Base-by-base conservation (phyloP, 148 eudicot species). In the Amaranthus hypochondriacus region DNA sequence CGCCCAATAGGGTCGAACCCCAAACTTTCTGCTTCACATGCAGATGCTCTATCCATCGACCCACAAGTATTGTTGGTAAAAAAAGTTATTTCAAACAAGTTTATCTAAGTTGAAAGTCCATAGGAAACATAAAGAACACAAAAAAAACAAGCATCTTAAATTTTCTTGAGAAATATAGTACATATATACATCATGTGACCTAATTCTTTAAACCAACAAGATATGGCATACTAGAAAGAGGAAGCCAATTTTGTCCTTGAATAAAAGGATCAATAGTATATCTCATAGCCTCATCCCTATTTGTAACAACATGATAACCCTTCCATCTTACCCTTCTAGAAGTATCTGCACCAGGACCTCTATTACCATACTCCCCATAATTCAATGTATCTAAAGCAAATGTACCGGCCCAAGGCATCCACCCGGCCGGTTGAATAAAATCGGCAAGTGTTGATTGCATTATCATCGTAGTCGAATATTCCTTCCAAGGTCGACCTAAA, bases 401-500 rank as follows among this genome's bases (percentile, higher is more conserved):
- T 15, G 52, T 64, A 0, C 87, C 90, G 0, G 39, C 59, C 96
- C 92, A 85, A 0, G 88, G 81, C 84, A 85, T 10, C 96, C 96
- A 92, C 0, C 97, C 97, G 0, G 60, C 83, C 0, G 97, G 96
- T 0, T 82, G 80, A 4, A 92, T 76, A 6, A 83, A 84, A 59
- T 88, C 95, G 0, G 83, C 89, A 1, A 90, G 49, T 11, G 68
- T 75, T 0, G 89, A 77, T 21, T 88, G 86, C 96, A 92, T 89
- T 0, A 92, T 79, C 1, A 92, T 62, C 0, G 97, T 80, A 42
- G 83, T 86, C 0, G 95, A 77, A 65, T 13, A 92, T 28, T 59
- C 56, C 85, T 90, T 92, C 97, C 92, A 90, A 3, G 97, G 96
- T 5, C 91, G 76, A 0, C 97, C 97, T 28, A 92, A 64, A 62